phyloP scores from a whole-genome alignment of 257 asterid genomes.

The Prunella vulgaris region DNA sequence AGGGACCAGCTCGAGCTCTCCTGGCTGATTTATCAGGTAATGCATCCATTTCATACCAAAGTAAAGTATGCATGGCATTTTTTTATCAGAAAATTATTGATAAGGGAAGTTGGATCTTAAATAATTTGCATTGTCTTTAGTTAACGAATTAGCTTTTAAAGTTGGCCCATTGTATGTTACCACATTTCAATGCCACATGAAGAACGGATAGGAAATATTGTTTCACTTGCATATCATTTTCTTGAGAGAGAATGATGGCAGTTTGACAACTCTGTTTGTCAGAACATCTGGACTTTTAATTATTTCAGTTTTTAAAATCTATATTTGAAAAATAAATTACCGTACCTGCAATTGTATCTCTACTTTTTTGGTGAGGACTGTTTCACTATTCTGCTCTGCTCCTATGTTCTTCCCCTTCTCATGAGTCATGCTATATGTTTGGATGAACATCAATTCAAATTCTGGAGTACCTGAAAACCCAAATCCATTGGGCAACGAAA shows the following conservation, averaged over 20 bases:
- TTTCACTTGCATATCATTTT: background rate
- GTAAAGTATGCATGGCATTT: background rate
- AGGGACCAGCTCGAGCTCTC: slow-evolving; percentile 99
- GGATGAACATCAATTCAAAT: background rate
- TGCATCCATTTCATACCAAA: background rate
- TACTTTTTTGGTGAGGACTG: background rate
- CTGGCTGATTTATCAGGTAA: slow-evolving; percentile 98
- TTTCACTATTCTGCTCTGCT: background rate
- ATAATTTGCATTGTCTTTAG: background rate
- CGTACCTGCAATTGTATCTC: background rate
- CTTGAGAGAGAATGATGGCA: slow-evolving; percentile 7
- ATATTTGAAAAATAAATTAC: background rate
- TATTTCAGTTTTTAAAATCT: background rate
- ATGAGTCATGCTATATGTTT: slow-evolving; percentile 1
- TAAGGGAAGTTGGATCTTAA: slow-evolving; percentile 5
- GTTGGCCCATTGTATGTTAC: background rate
- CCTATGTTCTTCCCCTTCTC: background rate
- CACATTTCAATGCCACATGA: background rate
- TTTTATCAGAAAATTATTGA: background rate
- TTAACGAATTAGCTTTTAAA: background rate
- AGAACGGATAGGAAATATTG: background rate
- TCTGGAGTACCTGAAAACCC: background rate
- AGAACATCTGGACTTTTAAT: background rate
- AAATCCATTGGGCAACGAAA: background rate
- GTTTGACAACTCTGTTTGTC: background rate